phyloP scores from a whole-genome alignment of 306 rosid species.

The Glycine soja region DNA sequence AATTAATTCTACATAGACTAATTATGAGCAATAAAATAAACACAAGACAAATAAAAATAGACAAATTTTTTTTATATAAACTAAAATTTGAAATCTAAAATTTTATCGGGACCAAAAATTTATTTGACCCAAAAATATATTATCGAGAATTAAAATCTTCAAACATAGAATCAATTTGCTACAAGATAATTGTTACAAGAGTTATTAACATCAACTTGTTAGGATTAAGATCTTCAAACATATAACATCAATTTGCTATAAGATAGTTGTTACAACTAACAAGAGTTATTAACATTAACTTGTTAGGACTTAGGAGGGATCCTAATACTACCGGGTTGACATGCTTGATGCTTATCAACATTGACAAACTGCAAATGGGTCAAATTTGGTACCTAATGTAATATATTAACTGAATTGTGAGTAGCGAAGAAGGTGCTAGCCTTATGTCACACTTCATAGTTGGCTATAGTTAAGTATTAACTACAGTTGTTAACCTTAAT shows the following conservation, averaged over 20 bases:
- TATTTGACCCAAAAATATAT: too few species aligned
- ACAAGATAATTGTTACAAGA: background rate
- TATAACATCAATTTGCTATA: too few species aligned
- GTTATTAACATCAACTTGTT: background rate
- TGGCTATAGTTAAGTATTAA: background rate
- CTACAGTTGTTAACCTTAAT: background rate
- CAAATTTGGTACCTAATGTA: conserved; percentile 57
- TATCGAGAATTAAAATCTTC: background rate
- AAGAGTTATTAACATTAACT: background rate
- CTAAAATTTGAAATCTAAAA: too few species aligned
- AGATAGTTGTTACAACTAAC: too few species aligned
- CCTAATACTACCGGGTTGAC: background rate
- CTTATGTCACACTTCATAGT: background rate
- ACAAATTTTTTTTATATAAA: too few species aligned
- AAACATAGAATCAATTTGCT: background rate
- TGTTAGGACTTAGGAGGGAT: background rate
- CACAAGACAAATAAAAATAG: too few species aligned
- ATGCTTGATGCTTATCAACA: background rate
- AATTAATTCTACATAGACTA: too few species aligned
- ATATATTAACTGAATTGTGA: background rate
- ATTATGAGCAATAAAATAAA: too few species aligned
- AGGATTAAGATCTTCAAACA: too few species aligned
- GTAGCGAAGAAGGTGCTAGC: background rate
- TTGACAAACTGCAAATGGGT: conserved; percentile 67
- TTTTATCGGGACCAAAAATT: too few species aligned